Base-by-base conservation (phyloP, 2,329 filamentous ascomycete species). In the Aspergillus latus region DNA sequence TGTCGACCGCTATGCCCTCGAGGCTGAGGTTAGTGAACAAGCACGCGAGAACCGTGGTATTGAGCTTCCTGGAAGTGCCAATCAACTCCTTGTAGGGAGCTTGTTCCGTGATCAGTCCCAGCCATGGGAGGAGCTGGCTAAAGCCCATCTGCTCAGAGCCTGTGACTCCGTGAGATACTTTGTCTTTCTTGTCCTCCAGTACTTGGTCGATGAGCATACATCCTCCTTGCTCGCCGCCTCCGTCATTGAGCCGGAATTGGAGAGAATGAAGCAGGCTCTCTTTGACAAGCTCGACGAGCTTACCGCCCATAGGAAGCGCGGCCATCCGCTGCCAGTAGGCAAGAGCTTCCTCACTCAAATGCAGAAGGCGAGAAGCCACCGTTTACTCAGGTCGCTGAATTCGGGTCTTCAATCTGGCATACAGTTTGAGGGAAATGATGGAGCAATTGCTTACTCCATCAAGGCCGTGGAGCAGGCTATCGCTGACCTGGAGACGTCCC, bases 51-150 rank as follows among this genome's bases (percentile, higher is more conserved):
- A 62, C n/a, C 55, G 67, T 10, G 72, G 71, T 0, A 61, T 67
- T n/a, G 72, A 76, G 49, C 55, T 74, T 0, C 70, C 73, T 5
- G 73, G 73, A 8, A 67, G 52, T 13, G 64, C 68, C 15, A 73
- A 74, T 28, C 67, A 67, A n/a, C 54, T 68, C 0, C 63, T 74
- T 1, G 66, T 74, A 1, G 69, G 68, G 0, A 63, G 57, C 16
- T 49, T 76, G 3, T 75, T 75, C 44, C 63, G 66, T 10, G 67
- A 74, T 26, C 71, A 74, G 52, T 65, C 66, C 0, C 56, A 62
- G 21, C 72, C 70, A 2, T 75, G 73, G 73, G 60, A 66, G 40
- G 47, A 48, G 0, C 59, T 75, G n/a, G 67, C 70, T 1, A 57
- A 49, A 2, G 30, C 50, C 3, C 64, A 67, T 48, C 43, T 75